Base-by-base conservation (phyloP, 2,329 filamentous ascomycete genomes). In the Zymoseptoria ardabiliae region DNA sequence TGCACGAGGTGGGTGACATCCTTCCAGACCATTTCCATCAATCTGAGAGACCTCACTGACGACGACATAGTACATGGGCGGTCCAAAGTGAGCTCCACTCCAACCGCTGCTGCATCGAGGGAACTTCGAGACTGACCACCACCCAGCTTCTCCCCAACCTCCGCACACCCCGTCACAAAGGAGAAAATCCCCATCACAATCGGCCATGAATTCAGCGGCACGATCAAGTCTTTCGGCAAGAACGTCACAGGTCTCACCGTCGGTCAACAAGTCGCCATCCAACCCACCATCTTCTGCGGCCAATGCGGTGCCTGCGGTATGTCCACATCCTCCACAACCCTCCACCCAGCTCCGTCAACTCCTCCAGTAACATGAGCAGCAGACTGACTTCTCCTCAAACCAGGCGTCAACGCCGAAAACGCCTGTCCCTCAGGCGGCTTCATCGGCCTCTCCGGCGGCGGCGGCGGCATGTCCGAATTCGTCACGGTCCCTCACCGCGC, bases 181-280 rank as follows among this genome's bases (percentile, higher is more conserved):
- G 82, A 82, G 58, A 76, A 74, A 0, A 77, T 83, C 41, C 85
- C 85, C 3, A 77, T 87, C 9, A 84, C 69, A 0, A 75, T 88
- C 9, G 85, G 86, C 23, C 85, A 88, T 67, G 86, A 88, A 68
- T 85, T 88, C 70, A 82, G 79, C 3, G 85, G 85, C 10, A 78
- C 79, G 1, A 75, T 88, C 30, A 76, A 79, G 10, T 82, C 85
- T 63, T 73, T 87, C n/a, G 85, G 85, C 0, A 66, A 74, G 0
- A 62, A 63, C 35, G 62, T 68, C 10, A 55, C 62, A 28, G 77
- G 73, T 1, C 73, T 86, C 53, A 74, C 77, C 50, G 69, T 80
- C 1, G 85, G 85, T 1, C 80, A 87, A 61, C 73, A 77, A 19
- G 84, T 86, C 19, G 82, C 79, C 4, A 76, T 87, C 3, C 82